Conservation (phyloP, 257 asterid species). For the Salvia miltiorrhiza region DNA sequence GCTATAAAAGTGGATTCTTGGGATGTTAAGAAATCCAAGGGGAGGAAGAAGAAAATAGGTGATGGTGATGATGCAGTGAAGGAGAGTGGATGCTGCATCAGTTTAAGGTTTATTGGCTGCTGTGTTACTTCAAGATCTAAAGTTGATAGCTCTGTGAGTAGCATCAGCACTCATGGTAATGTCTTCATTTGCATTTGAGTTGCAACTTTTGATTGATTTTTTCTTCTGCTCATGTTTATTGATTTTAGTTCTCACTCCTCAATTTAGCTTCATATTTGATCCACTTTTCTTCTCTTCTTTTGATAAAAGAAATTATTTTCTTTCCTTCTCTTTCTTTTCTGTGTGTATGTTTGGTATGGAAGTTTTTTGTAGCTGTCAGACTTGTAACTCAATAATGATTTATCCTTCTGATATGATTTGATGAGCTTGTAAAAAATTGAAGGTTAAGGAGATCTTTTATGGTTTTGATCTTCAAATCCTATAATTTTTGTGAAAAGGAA, state of each 20-base stretch:
- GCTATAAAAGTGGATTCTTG: constrained; percentile 45
- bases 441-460: not conserved
- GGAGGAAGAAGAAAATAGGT: constrained; percentile 31
- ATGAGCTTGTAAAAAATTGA: not conserved
- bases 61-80: constrained; percentile 32
- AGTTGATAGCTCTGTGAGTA: constrained; percentile 58
- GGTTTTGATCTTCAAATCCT: not conserved
- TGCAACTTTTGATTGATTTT: not conserved
- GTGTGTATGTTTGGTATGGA: not conserved
- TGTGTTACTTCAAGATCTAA: constrained; percentile 67
- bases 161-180: constrained; percentile 53
- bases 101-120: constrained; percentile 47
- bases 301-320: not conserved
- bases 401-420: constrained; percentile 7
- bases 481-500: not conserved
- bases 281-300: not conserved
- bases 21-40: constrained; percentile 50
- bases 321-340: not conserved
- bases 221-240: constrained; percentile 1
- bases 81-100: constrained; percentile 47
- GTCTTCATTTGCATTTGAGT: constrained; percentile 2
- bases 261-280: not conserved
- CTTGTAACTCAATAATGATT: not conserved
- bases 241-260: constrained; percentile 8
- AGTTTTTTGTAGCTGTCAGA: constrained; percentile 17